Evolutionary conservation across 345 rosid species (phyloP).

Genomic region (Excoecaria agallocha): DNA sequence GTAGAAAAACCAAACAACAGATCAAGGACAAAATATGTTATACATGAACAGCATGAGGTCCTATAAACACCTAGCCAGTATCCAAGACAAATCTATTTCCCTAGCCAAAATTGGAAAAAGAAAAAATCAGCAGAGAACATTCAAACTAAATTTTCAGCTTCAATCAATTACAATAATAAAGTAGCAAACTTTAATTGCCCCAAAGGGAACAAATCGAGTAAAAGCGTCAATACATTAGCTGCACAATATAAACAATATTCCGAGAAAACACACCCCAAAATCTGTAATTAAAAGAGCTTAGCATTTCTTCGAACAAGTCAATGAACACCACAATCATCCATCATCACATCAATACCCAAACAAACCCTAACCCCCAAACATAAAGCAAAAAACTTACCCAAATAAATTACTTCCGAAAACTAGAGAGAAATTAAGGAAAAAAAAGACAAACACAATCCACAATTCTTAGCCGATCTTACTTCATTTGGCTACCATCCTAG

Average conservation of each 20-base stretch:
- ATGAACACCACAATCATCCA: slow-evolving; percentile 19
- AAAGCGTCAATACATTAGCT: neutral
- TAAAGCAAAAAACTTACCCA: neutral
- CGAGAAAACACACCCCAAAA: neutral
- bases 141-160: neutral
- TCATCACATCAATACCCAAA: slow-evolving; percentile 14
- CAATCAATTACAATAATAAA: neutral
- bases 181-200: neutral
- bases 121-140: neutral
- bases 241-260: neutral
- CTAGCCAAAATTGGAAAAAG: neutral
- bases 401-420: slow-evolving; percentile 14
- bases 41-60: neutral
- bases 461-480: neutral
- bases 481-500: slow-evolving; percentile 98
- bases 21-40: neutral
- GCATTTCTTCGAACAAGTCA: slow-evolving; percentile 25
- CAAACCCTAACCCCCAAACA: slow-evolving; percentile 23
- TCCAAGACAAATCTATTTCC: neutral
- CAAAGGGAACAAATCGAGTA: neutral
- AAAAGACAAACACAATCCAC: neutral
- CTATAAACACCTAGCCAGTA: no score
- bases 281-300: slow-evolving; percentile 14
- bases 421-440: neutral
- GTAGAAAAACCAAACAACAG: neutral